phyloP scores from a whole-genome alignment of 2,329 filamentous ascomycete species.

The Colletotrichum higginsianum region DNA sequence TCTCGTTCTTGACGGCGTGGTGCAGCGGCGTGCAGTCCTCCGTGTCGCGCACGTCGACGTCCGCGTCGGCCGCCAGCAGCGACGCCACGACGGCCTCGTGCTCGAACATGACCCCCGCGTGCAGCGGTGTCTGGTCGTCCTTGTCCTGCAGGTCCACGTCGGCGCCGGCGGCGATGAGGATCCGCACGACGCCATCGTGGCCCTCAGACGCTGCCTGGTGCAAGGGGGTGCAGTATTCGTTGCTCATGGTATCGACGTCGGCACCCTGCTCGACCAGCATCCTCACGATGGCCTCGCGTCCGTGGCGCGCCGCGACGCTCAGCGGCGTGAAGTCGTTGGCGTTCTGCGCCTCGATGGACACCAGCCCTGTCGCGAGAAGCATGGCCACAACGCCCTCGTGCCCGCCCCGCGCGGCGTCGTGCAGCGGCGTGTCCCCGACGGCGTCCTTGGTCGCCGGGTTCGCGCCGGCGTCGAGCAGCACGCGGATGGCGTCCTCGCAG shows the following conservation, averaged over 20 bases:
- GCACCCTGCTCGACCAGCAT: slow-evolving; percentile 44
- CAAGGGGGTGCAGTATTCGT: slow-evolving; percentile 42
- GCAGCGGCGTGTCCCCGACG: slow-evolving; percentile 43
- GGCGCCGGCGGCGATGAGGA: slow-evolving; percentile 42
- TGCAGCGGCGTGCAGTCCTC: slow-evolving; percentile 44
- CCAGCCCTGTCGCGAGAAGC: slow-evolving; percentile 41
- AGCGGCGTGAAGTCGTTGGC: slow-evolving; percentile 43
- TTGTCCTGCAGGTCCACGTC: slow-evolving; percentile 43
- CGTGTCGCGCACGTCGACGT: slow-evolving; percentile 37
- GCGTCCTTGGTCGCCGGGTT: slow-evolving; percentile 43
- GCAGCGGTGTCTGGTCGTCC: slow-evolving; percentile 43
- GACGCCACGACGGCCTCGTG: slow-evolving; percentile 41
- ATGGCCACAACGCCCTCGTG: slow-evolving; percentile 37
- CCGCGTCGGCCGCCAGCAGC: slow-evolving; percentile 37
- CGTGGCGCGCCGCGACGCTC: slow-evolving; percentile 40
- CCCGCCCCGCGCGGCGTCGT: slow-evolving; percentile 40
- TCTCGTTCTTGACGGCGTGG: slow-evolving; percentile 44
- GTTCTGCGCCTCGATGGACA: slow-evolving; percentile 42
- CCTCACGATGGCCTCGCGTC: slow-evolving; percentile 43
- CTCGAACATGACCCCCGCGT: slow-evolving; percentile 43
- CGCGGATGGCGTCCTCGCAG: slow-evolving; percentile 16
- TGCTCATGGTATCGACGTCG: slow-evolving; percentile 41
- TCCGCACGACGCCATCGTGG: slow-evolving; percentile 37
- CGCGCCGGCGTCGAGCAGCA: slow-evolving; percentile 34
- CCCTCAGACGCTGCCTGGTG: slow-evolving; percentile 44